Base-by-base conservation (phyloP, 2,329 filamentous ascomycete genomes). In the Ilyonectria sp. region DNA sequence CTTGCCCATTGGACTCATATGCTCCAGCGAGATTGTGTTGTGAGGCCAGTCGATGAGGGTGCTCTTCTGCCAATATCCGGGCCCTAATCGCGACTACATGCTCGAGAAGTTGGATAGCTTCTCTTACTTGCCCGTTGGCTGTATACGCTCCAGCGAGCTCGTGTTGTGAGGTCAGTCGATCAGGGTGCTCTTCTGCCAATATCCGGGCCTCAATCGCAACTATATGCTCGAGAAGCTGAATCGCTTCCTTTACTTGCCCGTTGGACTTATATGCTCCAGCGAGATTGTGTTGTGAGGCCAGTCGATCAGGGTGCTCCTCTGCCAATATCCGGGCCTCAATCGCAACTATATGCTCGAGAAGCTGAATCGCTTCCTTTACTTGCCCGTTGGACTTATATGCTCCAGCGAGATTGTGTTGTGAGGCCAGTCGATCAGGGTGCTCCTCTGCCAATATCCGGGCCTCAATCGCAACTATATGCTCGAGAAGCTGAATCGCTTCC, bases 1-100 rank as follows among this genome's bases (percentile, higher is more conserved):
- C 7, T 10, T 9, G 23, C 7, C 46, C 21, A 6, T 23, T 11
- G 5, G 19, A 1, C 8, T 15, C 1, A 6, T 49, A 49, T 17
- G 23, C 10, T 7, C 6, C 0, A 1, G 44, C 44, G 1, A 47
- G 11, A 3, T 23, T 2, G 4, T 2, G 37, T 5, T 40, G 37
- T 1, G 10, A 47, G 23, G 19, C 9, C 11, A 23, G 7, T 26
- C 21, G 13, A 17, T n/a, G 1, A 5, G 23, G 21, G 37, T 29
- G 11, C 0, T 13, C 8, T 7, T 23, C 3, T 29, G 11, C 23
- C 1, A 17, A 4, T 4, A 1, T 17, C 13, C 17, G 1, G 2
- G 9, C 21, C 10, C 3, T 1, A 4, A 29, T 29, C 46, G 3
- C 13, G 2, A 29, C 10, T 23, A 49, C 19, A 13, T 47, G 19